Percentiles rank a stretch among this genome's conserved stretches.
Evolutionary conservation across 164 flowering plant species (phyloP).

Genomic region (Vitis labrusca): DNA sequence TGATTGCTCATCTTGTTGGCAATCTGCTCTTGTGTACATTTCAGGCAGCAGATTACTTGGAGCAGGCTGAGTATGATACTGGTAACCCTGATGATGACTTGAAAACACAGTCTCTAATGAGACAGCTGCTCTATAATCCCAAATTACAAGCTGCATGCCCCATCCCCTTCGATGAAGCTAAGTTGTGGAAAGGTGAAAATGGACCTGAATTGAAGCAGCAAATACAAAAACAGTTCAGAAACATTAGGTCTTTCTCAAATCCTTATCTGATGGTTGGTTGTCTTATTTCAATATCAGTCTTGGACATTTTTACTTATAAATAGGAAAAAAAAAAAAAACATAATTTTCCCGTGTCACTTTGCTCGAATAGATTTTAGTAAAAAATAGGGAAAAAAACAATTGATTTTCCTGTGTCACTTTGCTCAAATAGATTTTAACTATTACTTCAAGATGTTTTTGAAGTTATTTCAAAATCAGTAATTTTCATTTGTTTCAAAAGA

Average conservation of each 20-base stretch:
- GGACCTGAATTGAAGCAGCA: conserved; percentile 88
- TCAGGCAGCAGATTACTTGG: conserved; percentile 88
- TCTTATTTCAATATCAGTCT: background rate
- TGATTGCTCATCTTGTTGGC: background rate
- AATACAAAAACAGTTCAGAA: conserved; percentile 85
- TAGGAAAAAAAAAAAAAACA: too few relatives aligned
- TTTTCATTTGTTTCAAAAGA: too few relatives aligned
- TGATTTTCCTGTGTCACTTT: too few relatives aligned
- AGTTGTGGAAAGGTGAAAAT: conserved; percentile 92
- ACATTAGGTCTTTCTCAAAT: conserved; percentile 66
- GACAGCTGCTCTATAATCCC: conserved; percentile 68
- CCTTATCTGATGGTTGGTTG: background rate
- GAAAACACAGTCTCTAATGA: conserved; percentile 77
- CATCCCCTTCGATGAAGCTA: conserved; percentile 96
- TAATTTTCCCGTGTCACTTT: too few relatives aligned
- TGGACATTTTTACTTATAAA: background rate
- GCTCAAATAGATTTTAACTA: background rate
- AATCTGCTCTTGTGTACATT: conserved; percentile 6
- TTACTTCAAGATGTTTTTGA: too few relatives aligned
- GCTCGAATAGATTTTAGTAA: background rate
- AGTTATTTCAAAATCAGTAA: too few relatives aligned
- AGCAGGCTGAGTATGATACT: conserved; percentile 92
- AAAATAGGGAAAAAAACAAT: too few relatives aligned
- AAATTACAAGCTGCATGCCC: conserved; percentile 89
- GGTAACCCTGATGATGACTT: conserved; percentile 82